Base-by-base conservation (phyloP, 441 rosid species). In the Euphorbia corollata region DNA sequence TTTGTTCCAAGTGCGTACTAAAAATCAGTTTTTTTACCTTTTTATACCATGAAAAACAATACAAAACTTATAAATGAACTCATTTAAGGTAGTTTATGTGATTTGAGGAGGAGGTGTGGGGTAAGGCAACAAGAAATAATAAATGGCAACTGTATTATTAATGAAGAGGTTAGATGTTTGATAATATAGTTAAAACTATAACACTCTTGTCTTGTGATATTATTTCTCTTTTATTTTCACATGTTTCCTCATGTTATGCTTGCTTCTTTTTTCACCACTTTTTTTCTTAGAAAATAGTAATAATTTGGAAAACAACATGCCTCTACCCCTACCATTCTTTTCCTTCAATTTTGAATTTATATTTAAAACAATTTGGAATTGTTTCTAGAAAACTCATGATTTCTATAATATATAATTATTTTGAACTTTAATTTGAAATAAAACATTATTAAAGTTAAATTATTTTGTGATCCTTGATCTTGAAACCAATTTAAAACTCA, bases 221-320 rank as follows among this genome's bases (percentile, higher is more conserved):
- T 79, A 75, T 73, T 73, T 75, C 56, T n/a, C 24, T 24, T 22
- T 9, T 7, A 23, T 39, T 34, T 63, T 76, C 83, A 75, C 83
- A 80, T 68, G 83, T 70, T 8, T 41, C 77, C 41, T 72, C 57
- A 53, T 53, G 57, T 53, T 24, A 53, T 18, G 23, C 24, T 53
- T 73, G 69, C 2, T n/a, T 38, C n/a, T 38, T 18, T 1, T n/a
- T 15, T n/a, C n/a, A 16, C 57, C 1, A 4, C 6, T 54, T 45
- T 16, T 53, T 8, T 53, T 47, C 11, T 18, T 16, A 4, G 19
- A 32, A 36, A 36, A 36, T 36, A 36, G 7, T 36, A 36, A 36
- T 36, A 34, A 8, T 59, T 59, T 54, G 11, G 30, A 32, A 13
- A 32, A 59, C 43, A 30, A 30, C 62, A 32, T 59, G 8, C 27